Evolutionary conservation across 805 yeast species (phyloP).

Genomic region (Candida methanosorbosa): DNA sequence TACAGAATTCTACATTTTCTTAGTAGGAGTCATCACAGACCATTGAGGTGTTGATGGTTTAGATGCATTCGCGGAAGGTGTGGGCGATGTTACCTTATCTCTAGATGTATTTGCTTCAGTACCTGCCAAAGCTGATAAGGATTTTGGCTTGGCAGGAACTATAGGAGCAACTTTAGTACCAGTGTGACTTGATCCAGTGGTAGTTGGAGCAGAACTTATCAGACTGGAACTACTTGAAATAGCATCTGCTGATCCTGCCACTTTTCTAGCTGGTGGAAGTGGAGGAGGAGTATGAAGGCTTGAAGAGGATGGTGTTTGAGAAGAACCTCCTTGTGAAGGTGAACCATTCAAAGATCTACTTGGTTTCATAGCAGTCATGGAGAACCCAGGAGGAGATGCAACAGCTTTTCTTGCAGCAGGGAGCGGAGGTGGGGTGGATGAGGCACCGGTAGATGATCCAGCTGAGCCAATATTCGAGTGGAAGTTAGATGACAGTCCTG

Average conservation of each 20-base stretch:
- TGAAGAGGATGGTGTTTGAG: slow-evolving; percentile 32
- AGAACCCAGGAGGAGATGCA: slow-evolving; percentile 5
- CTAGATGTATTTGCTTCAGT: slow-evolving; percentile 1
- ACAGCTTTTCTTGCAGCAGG: slow-evolving; percentile 8
- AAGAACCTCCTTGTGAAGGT: slow-evolving; percentile 34
- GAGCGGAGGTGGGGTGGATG: slow-evolving; percentile 5
- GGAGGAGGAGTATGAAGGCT: slow-evolving; percentile 15
- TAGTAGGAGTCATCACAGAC: slow-evolving; percentile 25
- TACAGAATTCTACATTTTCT: slow-evolving; percentile 10
- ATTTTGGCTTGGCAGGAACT: slow-evolving; percentile 23
- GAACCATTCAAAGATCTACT: slow-evolving; percentile 21
- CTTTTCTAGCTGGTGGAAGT: slow-evolving; percentile 20
- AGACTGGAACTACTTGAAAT: too few relatives aligned
- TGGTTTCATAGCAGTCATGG: slow-evolving; percentile 21
- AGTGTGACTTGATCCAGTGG: not conserved
- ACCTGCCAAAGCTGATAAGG: slow-evolving; percentile 9
- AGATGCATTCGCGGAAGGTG: not conserved
- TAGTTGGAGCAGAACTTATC: too few relatives aligned
- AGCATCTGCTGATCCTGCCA: not conserved
- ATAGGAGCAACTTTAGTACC: slow-evolving; percentile 20
- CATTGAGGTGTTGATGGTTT: slow-evolving; percentile 6
- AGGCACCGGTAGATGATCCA: not conserved
- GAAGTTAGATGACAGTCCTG: not conserved
- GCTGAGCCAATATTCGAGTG: not conserved
- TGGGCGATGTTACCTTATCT: not conserved